Evolutionary conservation across 805 yeast species (phyloP).

Genomic region (Kuraishia ogatae): DNA sequence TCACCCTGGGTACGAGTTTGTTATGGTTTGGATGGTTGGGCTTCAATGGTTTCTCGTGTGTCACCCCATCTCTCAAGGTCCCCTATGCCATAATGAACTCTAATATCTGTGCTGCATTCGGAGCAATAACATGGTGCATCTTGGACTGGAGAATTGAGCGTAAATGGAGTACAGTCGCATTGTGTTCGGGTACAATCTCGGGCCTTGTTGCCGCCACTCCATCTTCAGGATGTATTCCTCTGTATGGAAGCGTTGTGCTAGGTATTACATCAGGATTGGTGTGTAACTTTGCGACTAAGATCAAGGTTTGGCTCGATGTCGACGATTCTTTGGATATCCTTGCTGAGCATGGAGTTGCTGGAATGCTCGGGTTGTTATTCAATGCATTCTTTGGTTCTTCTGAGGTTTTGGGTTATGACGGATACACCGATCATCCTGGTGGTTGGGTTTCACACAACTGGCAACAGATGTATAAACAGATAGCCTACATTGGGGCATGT

Average conservation of each 20-base stretch:
- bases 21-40: constrained; percentile 96
- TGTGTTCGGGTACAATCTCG: constrained; percentile 91
- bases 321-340: constrained; percentile 92
- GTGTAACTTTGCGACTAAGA: constrained; percentile 85
- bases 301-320: constrained; percentile 71
- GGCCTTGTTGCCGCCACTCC: constrained; percentile 98
- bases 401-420: constrained; percentile 87
- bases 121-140: constrained; percentile 87
- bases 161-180: constrained; percentile 91
- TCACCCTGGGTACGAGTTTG: constrained; percentile 78
- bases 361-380: constrained; percentile 82
- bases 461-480: constrained; percentile 84
- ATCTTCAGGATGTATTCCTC: constrained; percentile 80
- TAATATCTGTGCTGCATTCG: constrained; percentile 81
- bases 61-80: constrained; percentile 74
- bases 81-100: constrained; percentile 90
- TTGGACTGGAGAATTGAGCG: constrained; percentile 82
- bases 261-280: constrained; percentile 75
- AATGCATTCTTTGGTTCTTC: constrained; percentile 83
- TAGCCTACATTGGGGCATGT: constrained; percentile 73
- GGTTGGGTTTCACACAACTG: constrained; percentile 91
- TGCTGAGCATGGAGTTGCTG: constrained; percentile 99
- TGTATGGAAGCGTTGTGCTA: constrained; percentile 83
- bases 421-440: constrained; percentile 73
- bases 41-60: constrained; percentile 87